Base-by-base conservation (phyloP, 208 protist species). In the Leishmania turanica region DNA sequence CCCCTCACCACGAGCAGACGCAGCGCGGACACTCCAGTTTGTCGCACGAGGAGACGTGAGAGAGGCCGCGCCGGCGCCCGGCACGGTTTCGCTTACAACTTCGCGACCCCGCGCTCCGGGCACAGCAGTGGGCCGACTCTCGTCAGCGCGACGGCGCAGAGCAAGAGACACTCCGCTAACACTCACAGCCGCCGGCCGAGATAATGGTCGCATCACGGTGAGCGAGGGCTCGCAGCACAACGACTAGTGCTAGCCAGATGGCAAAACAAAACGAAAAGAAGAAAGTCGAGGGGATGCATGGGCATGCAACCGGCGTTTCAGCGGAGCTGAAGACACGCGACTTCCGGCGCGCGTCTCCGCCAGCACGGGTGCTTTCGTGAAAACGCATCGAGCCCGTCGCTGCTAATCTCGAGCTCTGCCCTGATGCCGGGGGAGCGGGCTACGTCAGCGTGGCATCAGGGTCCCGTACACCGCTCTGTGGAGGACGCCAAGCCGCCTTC, bases 201-300 rank as follows among this genome's bases (percentile, higher is more conserved):
- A 75, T 8, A 84, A 37, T 27, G 53, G 54, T 54, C 47, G 47
- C 53, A 77, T 70, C 9, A 49, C 62, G 21, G 21, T 2, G n/a
- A 84, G 49, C 6, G 7, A 62, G 49, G 42, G 8, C 15, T n/a
- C 54, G 49, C 13, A 79, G 40, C 11, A 47, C 19, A 24, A n/a
- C 65, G 13, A 27, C n/a, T 34, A 49, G n/a, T 0, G 34, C n/a
- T 37, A 34, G 40, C 11, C 15, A 53, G n/a, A 69, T 5, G 45
- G 45, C 45, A 47, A 11, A 47, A 47, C 45, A 21, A 77, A 78
- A 53, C 69, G 58, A 81, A 78, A 83, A 34, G 31, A 83, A 62
- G 73, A 42, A 58, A 13, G 47, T 45, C 24, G 3, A 21, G 8
- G 31, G 37, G 11, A 62, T 24, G 56, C 24, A 13, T n/a, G 24